Percentiles rank a stretch among this genome's conserved stretches.
Evolutionary conservation across 129 eudicot species (phyloP).

Genomic region (Cynara cardunculus): DNA sequence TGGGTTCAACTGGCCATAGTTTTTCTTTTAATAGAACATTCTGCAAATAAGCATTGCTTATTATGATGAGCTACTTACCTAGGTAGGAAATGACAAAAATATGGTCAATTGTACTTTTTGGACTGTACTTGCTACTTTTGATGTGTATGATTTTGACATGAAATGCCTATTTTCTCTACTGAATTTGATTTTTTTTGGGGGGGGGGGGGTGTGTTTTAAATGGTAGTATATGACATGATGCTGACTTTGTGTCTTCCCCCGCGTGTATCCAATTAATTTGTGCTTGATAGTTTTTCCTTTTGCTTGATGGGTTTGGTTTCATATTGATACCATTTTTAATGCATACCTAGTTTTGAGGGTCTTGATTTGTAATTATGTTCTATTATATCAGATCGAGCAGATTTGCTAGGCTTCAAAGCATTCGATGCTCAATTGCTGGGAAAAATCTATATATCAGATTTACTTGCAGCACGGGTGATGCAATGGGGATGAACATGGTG

Average conservation of each 20-base stretch:
- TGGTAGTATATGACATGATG: background rate
- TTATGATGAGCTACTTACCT: background rate
- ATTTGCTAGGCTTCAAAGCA: slow-evolving; percentile 62
- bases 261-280: background rate
- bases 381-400: slow-evolving; percentile 55
- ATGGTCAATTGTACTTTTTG: background rate
- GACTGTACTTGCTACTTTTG: slow-evolving; percentile 1
- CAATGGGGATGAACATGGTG: slow-evolving; percentile 91
- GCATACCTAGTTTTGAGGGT: background rate
- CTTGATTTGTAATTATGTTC: slow-evolving; percentile 11
- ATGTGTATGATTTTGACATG: background rate
- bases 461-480: slow-evolving; percentile 76
- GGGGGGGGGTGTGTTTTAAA: background rate
- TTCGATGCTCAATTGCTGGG: slow-evolving; percentile 65
- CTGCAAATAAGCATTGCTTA: background rate
- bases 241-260: background rate
- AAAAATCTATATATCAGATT: slow-evolving; percentile 63
- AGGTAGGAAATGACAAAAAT: background rate
- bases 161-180: background rate
- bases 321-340: background rate
- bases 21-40: background rate
- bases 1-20: background rate
- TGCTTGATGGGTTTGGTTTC: background rate
- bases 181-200: too few species aligned
- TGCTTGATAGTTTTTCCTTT: background rate